Evolutionary conservation across 2,329 filamentous ascomycete species (phyloP).

Genomic region (Cladosporium phlei): DNA sequence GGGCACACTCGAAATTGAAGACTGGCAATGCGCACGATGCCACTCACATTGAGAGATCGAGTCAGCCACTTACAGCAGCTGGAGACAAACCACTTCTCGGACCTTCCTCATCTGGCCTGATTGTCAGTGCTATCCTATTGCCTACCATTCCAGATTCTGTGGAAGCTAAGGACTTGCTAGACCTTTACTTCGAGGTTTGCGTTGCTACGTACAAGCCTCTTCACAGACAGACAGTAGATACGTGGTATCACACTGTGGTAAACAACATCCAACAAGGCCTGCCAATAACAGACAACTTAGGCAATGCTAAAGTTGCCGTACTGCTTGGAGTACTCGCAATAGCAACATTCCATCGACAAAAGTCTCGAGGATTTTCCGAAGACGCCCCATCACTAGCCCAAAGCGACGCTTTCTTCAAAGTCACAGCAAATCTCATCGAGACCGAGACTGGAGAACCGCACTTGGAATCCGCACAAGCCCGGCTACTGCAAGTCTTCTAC

Average conservation of each 20-base stretch:
- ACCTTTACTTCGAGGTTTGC: constrained; percentile 56
- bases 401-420: constrained; percentile 11
- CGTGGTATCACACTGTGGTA: constrained; percentile 34
- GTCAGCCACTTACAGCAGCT: constrained; percentile 46
- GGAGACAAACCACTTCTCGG: constrained; percentile 48
- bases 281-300: constrained; percentile 38
- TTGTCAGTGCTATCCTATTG: constrained; percentile 31
- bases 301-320: constrained; percentile 37
- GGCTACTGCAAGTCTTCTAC: constrained; percentile 19
- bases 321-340: constrained; percentile 14
- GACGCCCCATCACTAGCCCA: constrained; percentile 18
- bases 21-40: constrained; percentile 27
- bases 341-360: constrained; percentile 14
- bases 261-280: constrained; percentile 23
- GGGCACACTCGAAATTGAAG: constrained; percentile 63
- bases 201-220: constrained; percentile 57
- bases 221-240: constrained; percentile 50
- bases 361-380: constrained; percentile 42
- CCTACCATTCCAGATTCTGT: constrained; percentile 30
- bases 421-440: constrained; percentile 7
- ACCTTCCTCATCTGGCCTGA: neutral
- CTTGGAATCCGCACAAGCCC: constrained; percentile 17
- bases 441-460: constrained; percentile 15
- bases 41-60: constrained; percentile 22
- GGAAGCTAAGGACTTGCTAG: constrained; percentile 42